Conservation (phyloP, 768 basidiomycete genomes). For the Hypsizygus marmoreus region DNA sequence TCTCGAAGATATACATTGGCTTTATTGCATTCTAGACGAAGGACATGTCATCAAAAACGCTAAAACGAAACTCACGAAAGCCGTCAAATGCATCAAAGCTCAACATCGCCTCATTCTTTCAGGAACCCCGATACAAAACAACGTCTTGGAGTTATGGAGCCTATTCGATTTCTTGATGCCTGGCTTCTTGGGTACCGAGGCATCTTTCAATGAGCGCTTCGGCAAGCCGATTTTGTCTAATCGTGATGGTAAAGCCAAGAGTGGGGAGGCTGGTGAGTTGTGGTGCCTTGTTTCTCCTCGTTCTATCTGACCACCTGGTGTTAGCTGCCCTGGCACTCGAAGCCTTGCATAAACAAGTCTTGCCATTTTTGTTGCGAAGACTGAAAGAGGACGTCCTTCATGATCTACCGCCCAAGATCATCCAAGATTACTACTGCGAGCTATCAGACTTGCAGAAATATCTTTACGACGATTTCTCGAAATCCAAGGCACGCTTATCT, state of each 20-base stretch:
- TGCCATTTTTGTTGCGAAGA: constrained; percentile 96
- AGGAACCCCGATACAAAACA: constrained; percentile 98
- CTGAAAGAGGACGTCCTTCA: constrained; percentile 96
- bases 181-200: constrained; percentile 95
- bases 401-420: constrained; percentile 98
- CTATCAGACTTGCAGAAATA: constrained; percentile 91
- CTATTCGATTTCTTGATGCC: constrained; percentile 99
- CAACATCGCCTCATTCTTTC: constrained; percentile 94
- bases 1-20: constrained; percentile 77
- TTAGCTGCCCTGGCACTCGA: constrained; percentile 92
- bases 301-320: not conserved
- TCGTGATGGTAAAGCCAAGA: constrained; percentile 93
- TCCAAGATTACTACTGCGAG: constrained; percentile 99
- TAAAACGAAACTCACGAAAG: constrained; percentile 96
- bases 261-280: constrained; percentile 85
- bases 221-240: constrained; percentile 95
- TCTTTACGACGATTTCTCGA: constrained; percentile 92
- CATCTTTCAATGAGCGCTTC: constrained; percentile 93
- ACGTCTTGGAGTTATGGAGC: constrained; percentile 97
- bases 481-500: constrained; percentile 66
- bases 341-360: constrained; percentile 95
- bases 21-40: constrained; percentile 97
- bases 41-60: constrained; percentile 99
- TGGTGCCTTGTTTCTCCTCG: not conserved
- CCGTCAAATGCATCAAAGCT: constrained; percentile 87